A percentile compares a stretch with the other conserved stretches of the same genome.
These are phyloP conservation scores for Monosiga brevicollis DNA, from an alignment of 78 protist species.

Conservation along the genomic window DNA sequence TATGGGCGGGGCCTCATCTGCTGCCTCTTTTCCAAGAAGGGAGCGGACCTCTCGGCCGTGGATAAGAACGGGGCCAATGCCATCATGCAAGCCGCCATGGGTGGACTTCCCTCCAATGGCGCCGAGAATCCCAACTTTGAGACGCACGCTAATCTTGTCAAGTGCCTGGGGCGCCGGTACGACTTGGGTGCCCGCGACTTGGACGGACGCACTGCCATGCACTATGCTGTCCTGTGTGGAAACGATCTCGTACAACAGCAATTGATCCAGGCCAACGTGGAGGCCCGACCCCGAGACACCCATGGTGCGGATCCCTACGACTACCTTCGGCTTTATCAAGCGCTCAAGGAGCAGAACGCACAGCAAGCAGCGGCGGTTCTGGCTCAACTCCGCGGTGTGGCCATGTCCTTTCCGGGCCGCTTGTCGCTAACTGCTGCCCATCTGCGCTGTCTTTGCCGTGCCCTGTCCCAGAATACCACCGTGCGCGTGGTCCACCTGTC, in stretches of 20 bases:
- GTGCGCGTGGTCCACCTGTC: too few relatives aligned
- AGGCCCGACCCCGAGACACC: neutral
- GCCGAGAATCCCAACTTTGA: neutral
- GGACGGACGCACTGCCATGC: neutral
- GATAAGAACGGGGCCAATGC: neutral
- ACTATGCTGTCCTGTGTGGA: neutral
- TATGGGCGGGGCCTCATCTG: neutral
- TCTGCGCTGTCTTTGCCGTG: too few relatives aligned
- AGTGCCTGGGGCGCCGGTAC: neutral
- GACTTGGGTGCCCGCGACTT: neutral
- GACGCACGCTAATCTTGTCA: neutral
- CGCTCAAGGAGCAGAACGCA: neutral
- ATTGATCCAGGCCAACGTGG: neutral
- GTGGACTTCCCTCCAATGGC: neutral
- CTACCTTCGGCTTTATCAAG: neutral
- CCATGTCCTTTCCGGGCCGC: neutral
- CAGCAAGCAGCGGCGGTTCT: neutral
- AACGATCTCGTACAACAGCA: neutral
- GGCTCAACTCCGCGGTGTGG: neutral
- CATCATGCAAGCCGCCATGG: neutral
- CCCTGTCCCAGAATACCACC: too few relatives aligned
- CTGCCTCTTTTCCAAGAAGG: neutral
- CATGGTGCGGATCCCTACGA: neutral
- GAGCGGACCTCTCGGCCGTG: neutral
- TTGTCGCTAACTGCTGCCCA: too few relatives aligned